These are phyloP conservation scores for Solanum hybrid DNA, from an alignment of 305 asterid genomes.

Conservation along the genomic window DNA sequence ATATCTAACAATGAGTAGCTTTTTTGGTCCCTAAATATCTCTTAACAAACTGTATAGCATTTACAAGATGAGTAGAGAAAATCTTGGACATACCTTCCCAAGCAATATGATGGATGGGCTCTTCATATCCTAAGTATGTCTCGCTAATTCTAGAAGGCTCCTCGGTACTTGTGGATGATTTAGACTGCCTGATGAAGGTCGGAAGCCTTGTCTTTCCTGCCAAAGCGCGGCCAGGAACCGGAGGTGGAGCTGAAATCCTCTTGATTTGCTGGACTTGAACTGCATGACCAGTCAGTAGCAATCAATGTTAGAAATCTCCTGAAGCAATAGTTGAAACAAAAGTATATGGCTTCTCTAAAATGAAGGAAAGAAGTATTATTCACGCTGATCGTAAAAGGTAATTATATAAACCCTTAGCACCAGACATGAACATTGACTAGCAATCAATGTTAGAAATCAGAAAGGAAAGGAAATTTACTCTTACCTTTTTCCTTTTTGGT, in stretches of 20 bases:
- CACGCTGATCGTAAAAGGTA: background rate
- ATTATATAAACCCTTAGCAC: background rate
- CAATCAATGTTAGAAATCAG: background rate
- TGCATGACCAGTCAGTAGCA: background rate
- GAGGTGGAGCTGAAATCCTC: background rate
- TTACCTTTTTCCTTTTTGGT: conserved; percentile 1
- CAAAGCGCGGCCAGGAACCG: background rate
- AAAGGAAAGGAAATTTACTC: background rate
- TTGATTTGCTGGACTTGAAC: background rate
- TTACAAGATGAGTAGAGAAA: background rate
- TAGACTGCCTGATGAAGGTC: background rate
- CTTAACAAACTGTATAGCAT: background rate
- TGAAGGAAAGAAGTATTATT: background rate
- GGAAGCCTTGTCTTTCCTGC: background rate
- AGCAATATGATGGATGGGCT: background rate
- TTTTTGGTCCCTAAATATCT: background rate
- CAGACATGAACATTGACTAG: background rate
- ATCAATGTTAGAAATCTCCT: background rate
- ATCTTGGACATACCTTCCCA: conserved; percentile 1
- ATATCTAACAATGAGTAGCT: background rate
- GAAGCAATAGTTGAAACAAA: background rate
- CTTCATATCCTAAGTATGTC: background rate
- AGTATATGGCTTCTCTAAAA: background rate
- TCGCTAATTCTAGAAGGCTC: background rate
- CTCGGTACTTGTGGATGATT: background rate